These are phyloP conservation scores for Candida sphagnicola DNA, from an alignment of 805 yeast species.

Conservation along the genomic window DNA sequence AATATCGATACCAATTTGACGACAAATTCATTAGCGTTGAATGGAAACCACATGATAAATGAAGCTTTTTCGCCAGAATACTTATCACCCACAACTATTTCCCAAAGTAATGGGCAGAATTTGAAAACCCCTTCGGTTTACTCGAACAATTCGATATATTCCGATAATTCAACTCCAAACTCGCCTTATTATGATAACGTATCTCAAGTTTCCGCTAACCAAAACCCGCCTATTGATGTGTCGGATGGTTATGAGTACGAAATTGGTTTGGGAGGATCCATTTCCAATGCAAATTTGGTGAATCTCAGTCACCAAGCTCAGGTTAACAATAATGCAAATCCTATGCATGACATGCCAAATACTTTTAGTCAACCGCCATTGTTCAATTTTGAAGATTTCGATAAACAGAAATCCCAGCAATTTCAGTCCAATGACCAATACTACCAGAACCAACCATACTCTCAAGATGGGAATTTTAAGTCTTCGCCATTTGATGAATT, in stretches of 20 bases:
- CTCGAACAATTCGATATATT: conserved; percentile 14
- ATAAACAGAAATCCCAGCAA: conserved; percentile 1
- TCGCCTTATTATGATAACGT: conserved; percentile 35
- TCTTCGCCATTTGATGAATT: neutral
- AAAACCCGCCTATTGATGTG: conserved; percentile 1
- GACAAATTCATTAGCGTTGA: too few relatives aligned
- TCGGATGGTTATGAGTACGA: conserved; percentile 24
- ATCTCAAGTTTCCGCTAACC: conserved; percentile 17
- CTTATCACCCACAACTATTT: neutral
- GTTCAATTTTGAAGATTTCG: conserved; percentile 4
- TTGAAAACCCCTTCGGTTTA: conserved; percentile 1
- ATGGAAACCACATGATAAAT: too few relatives aligned
- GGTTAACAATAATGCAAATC: conserved; percentile 7
- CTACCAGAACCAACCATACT: conserved; percentile 4
- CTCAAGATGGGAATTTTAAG: neutral
- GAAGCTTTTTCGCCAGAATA: conserved; percentile 1
- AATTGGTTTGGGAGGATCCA: conserved; percentile 36
- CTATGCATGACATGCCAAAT: neutral
- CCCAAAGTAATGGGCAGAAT: neutral
- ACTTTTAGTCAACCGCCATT: conserved; percentile 5
- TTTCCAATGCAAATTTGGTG: conserved; percentile 31
- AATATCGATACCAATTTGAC: too few relatives aligned
- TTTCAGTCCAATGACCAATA: neutral
- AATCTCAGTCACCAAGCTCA: conserved; percentile 5
- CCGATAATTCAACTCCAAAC: conserved; percentile 35